phyloP scores from a whole-genome alignment of 2,329 filamentous ascomycete genomes.

The Nigrospora osmanthi region DNA sequence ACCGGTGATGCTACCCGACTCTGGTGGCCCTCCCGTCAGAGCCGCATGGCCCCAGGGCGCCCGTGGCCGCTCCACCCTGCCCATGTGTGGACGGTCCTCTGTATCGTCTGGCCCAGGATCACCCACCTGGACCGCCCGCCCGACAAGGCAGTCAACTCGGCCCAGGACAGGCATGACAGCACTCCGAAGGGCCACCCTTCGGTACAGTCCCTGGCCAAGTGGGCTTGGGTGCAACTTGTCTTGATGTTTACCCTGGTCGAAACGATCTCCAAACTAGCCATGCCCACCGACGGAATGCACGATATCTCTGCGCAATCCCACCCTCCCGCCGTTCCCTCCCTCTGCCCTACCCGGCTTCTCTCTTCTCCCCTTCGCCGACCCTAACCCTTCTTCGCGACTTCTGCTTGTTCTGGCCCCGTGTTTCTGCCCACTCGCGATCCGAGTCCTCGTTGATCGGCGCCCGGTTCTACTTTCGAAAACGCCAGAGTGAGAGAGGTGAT shows the following conservation, averaged over 20 bases:
- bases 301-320: too few species aligned
- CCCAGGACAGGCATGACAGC: too few species aligned
- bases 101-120: too few species aligned
- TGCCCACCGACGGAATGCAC: too few species aligned
- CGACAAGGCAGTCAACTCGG: too few species aligned
- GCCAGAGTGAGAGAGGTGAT: not conserved
- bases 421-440: not conserved
- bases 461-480: conserved; percentile 2
- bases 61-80: not conserved
- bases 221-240: conserved; percentile 7
- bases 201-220: not conserved
- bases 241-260: conserved; percentile 6
- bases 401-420: not conserved
- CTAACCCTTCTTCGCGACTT: too few species aligned
- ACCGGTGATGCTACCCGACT: conserved; percentile 10
- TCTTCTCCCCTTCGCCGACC: too few species aligned
- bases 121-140: too few species aligned
- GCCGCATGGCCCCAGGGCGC: conserved; percentile 2
- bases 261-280: conserved; percentile 1
- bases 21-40: conserved; percentile 6
- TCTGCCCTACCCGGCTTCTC: too few species aligned
- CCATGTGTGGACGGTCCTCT: not conserved
- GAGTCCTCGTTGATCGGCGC: conserved; percentile 1
- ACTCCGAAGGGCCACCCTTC: not conserved
- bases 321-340: not conserved